phyloP scores from a whole-genome alignment of 192 early-diverging fungal species.

The Coemansia sp. region DNA sequence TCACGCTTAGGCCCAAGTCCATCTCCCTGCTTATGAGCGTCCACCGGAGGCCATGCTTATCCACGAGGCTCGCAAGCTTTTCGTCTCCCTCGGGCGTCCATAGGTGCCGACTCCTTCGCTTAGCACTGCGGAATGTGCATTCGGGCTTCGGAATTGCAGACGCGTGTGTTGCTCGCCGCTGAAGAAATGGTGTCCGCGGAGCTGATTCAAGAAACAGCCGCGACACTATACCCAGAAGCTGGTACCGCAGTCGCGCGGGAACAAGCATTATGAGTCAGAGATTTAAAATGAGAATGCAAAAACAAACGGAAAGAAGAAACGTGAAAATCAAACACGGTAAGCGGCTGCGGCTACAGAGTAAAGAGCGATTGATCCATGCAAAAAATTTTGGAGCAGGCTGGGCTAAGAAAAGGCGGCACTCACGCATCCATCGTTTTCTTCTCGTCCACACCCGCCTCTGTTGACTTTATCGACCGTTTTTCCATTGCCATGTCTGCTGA shows the following conservation, averaged over 20 bases:
- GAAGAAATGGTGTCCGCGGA: background rate
- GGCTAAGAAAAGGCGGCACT: background rate
- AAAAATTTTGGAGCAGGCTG: background rate
- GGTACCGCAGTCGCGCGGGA: background rate
- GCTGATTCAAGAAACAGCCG: background rate
- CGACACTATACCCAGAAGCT: background rate
- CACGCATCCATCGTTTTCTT: background rate
- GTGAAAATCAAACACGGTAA: no score
- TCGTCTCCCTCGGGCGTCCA: conserved; percentile 5
- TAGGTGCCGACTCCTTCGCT: background rate
- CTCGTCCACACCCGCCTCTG: background rate
- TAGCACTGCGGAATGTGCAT: background rate
- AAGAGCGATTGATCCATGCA: background rate
- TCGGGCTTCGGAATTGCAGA: background rate
- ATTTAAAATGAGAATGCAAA: background rate
- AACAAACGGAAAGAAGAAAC: background rate
- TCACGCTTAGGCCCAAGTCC: background rate
- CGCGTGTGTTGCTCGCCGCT: background rate
- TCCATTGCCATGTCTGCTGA: conserved; percentile 5
- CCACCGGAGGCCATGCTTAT: background rate
- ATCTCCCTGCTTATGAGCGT: background rate
- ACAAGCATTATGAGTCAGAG: background rate
- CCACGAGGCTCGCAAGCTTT: background rate
- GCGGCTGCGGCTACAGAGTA: background rate
- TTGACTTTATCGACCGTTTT: background rate